Base-by-base conservation (phyloP, 345 rosid genomes). In the Noccaea bulbosa region DNA sequence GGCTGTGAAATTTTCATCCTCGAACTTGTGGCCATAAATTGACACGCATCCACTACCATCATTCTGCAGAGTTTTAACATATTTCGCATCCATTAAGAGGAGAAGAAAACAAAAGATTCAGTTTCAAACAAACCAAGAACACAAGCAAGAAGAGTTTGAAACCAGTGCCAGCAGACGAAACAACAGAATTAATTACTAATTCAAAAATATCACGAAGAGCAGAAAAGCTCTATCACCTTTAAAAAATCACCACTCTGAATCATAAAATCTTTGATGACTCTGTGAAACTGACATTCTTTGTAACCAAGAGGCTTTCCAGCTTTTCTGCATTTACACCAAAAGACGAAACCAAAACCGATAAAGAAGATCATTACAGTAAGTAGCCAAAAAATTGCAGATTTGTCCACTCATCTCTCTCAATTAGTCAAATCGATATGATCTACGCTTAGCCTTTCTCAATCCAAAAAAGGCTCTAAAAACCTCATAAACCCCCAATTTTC, bases 241-340 rank as follows among this genome's bases (percentile, higher is more conserved):
- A 91, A 5, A 77, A 94, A 91, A 59, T 94, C 99, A 69, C 99
- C 99, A 43, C 95, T 90, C 78, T 91, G 99, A 81, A 94, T 83
- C 96, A 94, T 94, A 70, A 94, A 94, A 72, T 94, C 99, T 75
- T 89, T 94, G 65, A 94, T 94, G 55, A 94, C 92, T 70, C 99
- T 84, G 67, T 91, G 98, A 62, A 94, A 91, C 48, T 91, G 99
- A 71, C 93, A 91, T 17, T 89, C 93, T 67, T 94, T 91, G 78
- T 85, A 94, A 55, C 97, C 96, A 80, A 91, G 87, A 1, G 99
- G 98, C 78, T 89, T 62, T 47, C 98, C 98, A 14, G 86, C 88
- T 79, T 91, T 91, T 71, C 99, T 94, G 90, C 68, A 67, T 54
- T 72, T 71, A 52, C 22, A 65, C 4, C 24, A 58, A 3, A 70